These are phyloP conservation scores for Aspergillus cristatus DNA, from an alignment of 495 filamentous ascomycete genomes.

Conservation along the genomic window DNA sequence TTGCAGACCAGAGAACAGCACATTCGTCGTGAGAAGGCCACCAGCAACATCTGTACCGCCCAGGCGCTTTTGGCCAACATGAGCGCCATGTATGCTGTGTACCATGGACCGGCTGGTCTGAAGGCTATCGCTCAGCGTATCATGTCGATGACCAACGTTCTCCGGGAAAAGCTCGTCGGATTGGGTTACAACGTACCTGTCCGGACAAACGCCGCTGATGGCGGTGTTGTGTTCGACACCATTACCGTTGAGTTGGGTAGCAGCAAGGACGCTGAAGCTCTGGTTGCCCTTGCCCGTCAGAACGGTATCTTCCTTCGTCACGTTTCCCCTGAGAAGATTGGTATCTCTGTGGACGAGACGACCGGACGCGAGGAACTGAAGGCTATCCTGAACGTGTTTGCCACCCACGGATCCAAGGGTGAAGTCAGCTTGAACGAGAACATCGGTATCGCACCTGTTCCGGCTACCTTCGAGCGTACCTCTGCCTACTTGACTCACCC, in stretches of 20 bases:
- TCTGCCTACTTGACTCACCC: conserved; percentile 80
- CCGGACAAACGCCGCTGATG: conserved; percentile 40
- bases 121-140: conserved; percentile 75
- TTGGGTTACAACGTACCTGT: conserved; percentile 56
- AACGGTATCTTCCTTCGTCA: conserved; percentile 55
- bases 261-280: conserved; percentile 40
- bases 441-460: conserved; percentile 41
- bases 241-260: conserved; percentile 54
- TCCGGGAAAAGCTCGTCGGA: conserved; percentile 58
- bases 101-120: conserved; percentile 83
- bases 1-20: conserved; percentile 96
- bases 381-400: conserved; percentile 52
- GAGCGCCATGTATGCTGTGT: conserved; percentile 96
- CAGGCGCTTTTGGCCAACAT: conserved; percentile 95
- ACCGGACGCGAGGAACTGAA: conserved; percentile 51
- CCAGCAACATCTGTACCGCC: conserved; percentile 97
- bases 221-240: conserved; percentile 68
- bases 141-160: conserved; percentile 56
- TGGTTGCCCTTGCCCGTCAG: conserved; percentile 39
- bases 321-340: conserved; percentile 50
- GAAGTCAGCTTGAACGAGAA: conserved; percentile 35
- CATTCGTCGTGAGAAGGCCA: conserved; percentile 95
- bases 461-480: conserved; percentile 57
- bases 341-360: conserved; percentile 68
- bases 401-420: conserved; percentile 26